Evolutionary conservation across 768 basidiomycete species (phyloP).

Genomic region (Pleurotus citrinopileatus): DNA sequence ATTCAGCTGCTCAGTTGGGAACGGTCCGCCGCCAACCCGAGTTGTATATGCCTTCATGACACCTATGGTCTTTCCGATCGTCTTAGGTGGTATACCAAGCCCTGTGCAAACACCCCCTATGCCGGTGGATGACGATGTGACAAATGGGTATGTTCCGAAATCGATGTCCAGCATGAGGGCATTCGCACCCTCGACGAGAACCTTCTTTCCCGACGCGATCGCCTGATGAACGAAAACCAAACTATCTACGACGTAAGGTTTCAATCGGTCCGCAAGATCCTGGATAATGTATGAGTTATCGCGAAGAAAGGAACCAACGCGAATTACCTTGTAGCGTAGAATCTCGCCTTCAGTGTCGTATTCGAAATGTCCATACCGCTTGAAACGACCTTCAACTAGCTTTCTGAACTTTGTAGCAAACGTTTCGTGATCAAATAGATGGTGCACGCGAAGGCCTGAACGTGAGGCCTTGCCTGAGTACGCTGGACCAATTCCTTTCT

Average conservation of each 20-base stretch:
- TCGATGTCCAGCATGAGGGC: conserved; percentile 98
- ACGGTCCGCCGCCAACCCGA: conserved; percentile 96
- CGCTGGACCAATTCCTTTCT: conserved; percentile 97
- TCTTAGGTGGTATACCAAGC: conserved; percentile 91
- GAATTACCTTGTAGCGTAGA: conserved; percentile 78
- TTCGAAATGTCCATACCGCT: conserved; percentile 96
- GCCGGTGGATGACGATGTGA: conserved; percentile 90
- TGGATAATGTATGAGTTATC: conserved; percentile 23
- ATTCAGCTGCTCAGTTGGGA: conserved; percentile 94
- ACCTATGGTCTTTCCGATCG: conserved; percentile 84
- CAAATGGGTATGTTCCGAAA: conserved; percentile 96
- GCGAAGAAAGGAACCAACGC: no score
- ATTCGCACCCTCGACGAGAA: conserved; percentile 97
- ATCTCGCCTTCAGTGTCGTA: conserved; percentile 99
- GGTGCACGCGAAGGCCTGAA: conserved; percentile 93
- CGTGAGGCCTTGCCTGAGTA: conserved; percentile 98
- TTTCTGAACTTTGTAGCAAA: conserved; percentile 94
- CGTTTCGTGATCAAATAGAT: conserved; percentile 82
- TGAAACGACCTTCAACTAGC: conserved; percentile 95
- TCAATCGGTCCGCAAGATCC: conserved; percentile 80
- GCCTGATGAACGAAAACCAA: conserved; percentile 83
- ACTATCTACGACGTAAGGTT: conserved; percentile 88
- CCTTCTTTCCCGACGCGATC: conserved; percentile 66
- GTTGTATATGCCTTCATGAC: conserved; percentile 99
- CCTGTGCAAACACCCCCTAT: conserved; percentile 98